phyloP scores from a whole-genome alignment of 371 early-diverging fungal species.

The Chytridiales sp. region DNA sequence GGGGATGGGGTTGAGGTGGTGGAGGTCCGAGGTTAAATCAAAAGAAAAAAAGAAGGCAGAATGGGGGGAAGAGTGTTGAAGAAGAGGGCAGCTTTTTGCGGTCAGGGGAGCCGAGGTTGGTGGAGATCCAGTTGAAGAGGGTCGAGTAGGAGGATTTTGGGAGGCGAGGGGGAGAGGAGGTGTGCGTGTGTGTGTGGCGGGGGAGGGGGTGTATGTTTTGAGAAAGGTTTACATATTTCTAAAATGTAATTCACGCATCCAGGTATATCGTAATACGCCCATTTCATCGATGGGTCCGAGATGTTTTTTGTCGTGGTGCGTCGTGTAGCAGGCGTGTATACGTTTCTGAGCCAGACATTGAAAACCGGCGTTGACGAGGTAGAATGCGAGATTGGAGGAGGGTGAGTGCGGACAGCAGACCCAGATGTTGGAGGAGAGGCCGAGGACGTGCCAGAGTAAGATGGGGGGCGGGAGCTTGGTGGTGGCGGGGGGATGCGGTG shows the following conservation, averaged over 20 bases:
- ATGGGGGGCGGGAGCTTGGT: constrained; percentile 61
- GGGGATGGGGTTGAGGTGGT: not conserved
- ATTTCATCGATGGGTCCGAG: constrained; percentile 87
- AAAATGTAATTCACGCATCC: constrained; percentile 79
- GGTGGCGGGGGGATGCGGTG: constrained; percentile 1
- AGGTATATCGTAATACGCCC: constrained; percentile 79
- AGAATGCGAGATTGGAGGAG: constrained; percentile 56
- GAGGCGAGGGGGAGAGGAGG: too few species aligned
- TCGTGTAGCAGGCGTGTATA: constrained; percentile 71
- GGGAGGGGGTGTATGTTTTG: too few species aligned
- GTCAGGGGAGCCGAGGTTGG: not conserved
- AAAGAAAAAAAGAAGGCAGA: not conserved
- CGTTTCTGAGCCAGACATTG: constrained; percentile 86
- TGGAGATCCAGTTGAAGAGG: not conserved
- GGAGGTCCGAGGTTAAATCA: not conserved
- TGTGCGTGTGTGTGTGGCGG: too few species aligned
- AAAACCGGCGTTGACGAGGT: constrained; percentile 34
- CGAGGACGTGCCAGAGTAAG: constrained; percentile 84
- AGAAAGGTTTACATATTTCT: too few species aligned
- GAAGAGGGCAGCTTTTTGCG: not conserved
- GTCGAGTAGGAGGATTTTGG: not conserved
- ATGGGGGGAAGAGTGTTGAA: not conserved
- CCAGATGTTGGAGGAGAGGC: constrained; percentile 82
- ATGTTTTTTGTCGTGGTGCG: constrained; percentile 52
- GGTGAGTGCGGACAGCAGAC: constrained; percentile 64